Evolutionary conservation across 805 yeast species (phyloP).

Genomic region (Ogataea neopini): DNA sequence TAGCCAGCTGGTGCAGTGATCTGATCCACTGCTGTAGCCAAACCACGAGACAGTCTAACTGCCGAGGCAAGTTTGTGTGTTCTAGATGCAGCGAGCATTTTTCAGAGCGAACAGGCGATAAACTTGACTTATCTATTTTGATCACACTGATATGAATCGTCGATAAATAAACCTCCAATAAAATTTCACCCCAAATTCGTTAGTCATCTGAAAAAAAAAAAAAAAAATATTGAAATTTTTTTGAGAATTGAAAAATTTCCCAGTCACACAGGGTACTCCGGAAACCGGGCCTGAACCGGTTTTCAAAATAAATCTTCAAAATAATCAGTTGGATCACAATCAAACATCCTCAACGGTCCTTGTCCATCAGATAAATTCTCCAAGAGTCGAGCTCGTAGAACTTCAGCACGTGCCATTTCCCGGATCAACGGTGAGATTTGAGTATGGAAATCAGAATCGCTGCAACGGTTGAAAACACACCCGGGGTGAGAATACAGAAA

Average conservation of each 20-base stretch:
- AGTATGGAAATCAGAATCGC: slow-evolving; percentile 14
- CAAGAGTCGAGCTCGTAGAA: slow-evolving; percentile 10
- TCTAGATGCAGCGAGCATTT: slow-evolving; percentile 15
- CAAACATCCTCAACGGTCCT: slow-evolving; percentile 10
- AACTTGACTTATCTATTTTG: no score
- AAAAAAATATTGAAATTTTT: background rate
- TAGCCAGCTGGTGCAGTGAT: slow-evolving; percentile 56
- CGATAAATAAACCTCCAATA: slow-evolving; percentile 11
- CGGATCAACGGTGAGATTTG: slow-evolving; percentile 32
- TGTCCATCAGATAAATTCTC: background rate
- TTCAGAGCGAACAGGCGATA: background rate
- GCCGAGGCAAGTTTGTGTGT: slow-evolving; percentile 8
- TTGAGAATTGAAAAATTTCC: slow-evolving; percentile 3
- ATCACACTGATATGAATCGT: background rate
- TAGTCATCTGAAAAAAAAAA: slow-evolving; percentile 18
- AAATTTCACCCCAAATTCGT: slow-evolving; percentile 7
- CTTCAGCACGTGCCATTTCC: slow-evolving; percentile 33
- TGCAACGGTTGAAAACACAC: slow-evolving; percentile 22
- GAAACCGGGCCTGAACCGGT: slow-evolving; percentile 7
- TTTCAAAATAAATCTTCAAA: slow-evolving; percentile 19
- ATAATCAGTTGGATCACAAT: slow-evolving; percentile 17
- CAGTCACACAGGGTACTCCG: slow-evolving; percentile 4
- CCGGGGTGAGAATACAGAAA: slow-evolving; percentile 25
- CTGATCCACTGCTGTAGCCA: slow-evolving; percentile 30
- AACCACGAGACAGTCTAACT: slow-evolving; percentile 21